phyloP scores from a whole-genome alignment of 2,329 filamentous ascomycete genomes.

The Beauveria sp. region DNA sequence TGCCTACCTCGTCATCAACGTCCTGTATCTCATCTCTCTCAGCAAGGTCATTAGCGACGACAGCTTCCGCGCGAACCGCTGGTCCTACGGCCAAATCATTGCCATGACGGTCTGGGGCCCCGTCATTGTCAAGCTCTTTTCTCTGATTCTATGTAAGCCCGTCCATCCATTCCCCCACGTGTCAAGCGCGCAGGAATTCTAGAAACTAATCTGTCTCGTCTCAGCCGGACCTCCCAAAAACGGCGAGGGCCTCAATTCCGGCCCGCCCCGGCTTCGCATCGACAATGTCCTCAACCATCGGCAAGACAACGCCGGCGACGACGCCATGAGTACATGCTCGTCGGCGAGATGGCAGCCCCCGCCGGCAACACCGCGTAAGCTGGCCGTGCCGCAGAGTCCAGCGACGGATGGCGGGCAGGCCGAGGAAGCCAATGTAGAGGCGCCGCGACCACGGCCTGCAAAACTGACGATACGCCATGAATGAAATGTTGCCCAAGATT shows the following conservation, averaged over 20 bases:
- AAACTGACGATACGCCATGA: conserved; percentile 6
- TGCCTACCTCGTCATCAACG: conserved; percentile 28
- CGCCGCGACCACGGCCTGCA: background rate
- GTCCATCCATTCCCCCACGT: background rate
- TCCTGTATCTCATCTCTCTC: conserved; percentile 31
- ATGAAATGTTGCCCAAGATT: background rate
- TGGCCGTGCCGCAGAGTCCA: background rate
- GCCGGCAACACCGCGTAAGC: background rate
- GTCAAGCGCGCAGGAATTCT: background rate
- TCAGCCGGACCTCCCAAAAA: conserved; percentile 31
- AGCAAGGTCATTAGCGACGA: conserved; percentile 27
- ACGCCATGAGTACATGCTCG: conserved; percentile 8
- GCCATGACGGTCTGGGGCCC: conserved; percentile 32
- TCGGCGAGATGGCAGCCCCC: background rate
- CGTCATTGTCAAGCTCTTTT: conserved; percentile 32
- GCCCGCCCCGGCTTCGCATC: conserved; percentile 29
- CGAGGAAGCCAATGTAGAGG: background rate
- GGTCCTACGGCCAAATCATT: conserved; percentile 32
- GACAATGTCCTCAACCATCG: conserved; percentile 31
- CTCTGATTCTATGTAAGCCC: conserved; percentile 28
- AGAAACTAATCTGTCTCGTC: background rate
- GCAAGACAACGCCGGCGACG: conserved; percentile 13
- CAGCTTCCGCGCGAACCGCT: conserved; percentile 27
- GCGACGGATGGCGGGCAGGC: background rate
- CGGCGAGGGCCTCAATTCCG: conserved; percentile 26